Evolutionary conservation across 306 rosid species (phyloP).

Genomic region (Quercus robur): DNA sequence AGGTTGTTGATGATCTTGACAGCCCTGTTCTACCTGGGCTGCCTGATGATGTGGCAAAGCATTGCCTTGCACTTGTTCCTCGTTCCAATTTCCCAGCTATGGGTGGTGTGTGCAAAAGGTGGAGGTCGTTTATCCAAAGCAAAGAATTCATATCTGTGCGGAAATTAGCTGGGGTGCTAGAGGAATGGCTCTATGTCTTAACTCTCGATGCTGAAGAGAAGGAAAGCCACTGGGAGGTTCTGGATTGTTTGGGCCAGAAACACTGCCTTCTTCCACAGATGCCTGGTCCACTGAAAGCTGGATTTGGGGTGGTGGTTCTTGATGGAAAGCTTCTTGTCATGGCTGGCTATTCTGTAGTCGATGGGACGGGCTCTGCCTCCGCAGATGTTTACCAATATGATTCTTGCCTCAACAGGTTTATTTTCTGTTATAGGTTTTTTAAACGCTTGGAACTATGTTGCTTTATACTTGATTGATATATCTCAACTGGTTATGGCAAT

Average conservation of each 20-base stretch:
- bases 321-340: constrained; percentile 85
- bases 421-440: not conserved
- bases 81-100: constrained; percentile 61
- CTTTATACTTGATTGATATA: not conserved
- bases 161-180: constrained; percentile 69
- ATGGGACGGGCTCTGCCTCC: constrained; percentile 49
- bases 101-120: constrained; percentile 76
- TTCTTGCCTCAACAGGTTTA: constrained; percentile 76
- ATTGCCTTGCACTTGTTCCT: constrained; percentile 92
- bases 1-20: constrained; percentile 30
- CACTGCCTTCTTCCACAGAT: constrained; percentile 60
- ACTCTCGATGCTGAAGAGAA: constrained; percentile 54
- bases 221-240: constrained; percentile 87
- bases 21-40: constrained; percentile 68
- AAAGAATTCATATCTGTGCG: constrained; percentile 71
- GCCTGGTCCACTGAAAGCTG: constrained; percentile 64
- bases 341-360: constrained; percentile 61
- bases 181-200: constrained; percentile 90
- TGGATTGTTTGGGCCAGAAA: constrained; percentile 65
- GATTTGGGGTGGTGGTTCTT: constrained; percentile 70
- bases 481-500: not conserved
- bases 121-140: constrained; percentile 82
- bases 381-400: constrained; percentile 74
- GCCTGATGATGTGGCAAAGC: constrained; percentile 87
- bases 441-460: constrained; percentile 3